Evolutionary conservation across 2,329 filamentous ascomycete genomes (phyloP).

Genomic region (Botrytis tulipae): DNA sequence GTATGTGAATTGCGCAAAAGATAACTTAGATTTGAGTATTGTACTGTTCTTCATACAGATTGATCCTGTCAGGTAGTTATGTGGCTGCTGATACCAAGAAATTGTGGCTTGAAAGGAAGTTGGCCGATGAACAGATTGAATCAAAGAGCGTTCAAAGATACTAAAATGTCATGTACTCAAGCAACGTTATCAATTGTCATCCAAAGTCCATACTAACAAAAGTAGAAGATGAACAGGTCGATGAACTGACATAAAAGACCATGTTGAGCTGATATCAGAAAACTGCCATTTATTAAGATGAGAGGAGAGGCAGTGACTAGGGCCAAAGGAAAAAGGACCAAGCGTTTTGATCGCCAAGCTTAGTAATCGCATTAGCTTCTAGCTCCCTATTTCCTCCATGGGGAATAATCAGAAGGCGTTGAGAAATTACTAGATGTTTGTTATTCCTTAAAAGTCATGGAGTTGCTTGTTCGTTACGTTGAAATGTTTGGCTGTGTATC

Average conservation of each 20-base stretch:
- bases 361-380: not conserved
- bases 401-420: not conserved
- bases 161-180: too few relatives aligned
- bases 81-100: not conserved
- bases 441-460: not conserved
- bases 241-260: not conserved
- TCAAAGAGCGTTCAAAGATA: not conserved
- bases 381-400: not conserved
- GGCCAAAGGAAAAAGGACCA: not conserved
- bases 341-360: not conserved
- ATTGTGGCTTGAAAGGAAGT: not conserved
- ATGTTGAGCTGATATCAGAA: not conserved
- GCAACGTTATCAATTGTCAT: not conserved
- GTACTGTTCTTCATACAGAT: not conserved
- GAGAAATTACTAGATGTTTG: not conserved
- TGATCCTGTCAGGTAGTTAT: not conserved
- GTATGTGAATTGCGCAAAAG: not conserved
- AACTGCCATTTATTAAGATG: not conserved
- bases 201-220: not conserved
- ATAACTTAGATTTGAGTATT: not conserved
- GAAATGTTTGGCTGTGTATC: not conserved
- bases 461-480: not conserved
- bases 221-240: not conserved
- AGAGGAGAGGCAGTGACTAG: not conserved
- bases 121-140: not conserved